phyloP scores from a whole-genome alignment of 225 moss, liverwort and hornwort genomes.

The Pseudoscleropodium purum region DNA sequence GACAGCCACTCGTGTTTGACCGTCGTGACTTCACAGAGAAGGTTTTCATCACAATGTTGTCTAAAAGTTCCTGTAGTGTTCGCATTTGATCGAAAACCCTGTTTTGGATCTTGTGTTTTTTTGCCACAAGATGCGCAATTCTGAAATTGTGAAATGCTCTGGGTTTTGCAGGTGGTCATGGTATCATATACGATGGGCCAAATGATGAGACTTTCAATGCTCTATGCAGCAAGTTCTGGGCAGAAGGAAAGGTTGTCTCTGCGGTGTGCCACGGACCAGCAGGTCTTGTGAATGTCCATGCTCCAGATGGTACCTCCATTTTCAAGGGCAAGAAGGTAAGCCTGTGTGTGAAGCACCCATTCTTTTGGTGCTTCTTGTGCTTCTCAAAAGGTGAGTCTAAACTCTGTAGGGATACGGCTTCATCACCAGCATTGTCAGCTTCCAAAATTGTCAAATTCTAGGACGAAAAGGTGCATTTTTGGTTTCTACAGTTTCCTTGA shows the following conservation, averaged over 20 bases:
- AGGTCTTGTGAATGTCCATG: slow-evolving; percentile 24
- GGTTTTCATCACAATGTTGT: no score
- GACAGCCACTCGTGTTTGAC: not conserved
- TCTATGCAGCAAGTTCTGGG: slow-evolving; percentile 50
- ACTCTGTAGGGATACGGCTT: not conserved
- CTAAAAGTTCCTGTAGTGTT: not conserved
- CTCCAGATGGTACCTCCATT: slow-evolving; percentile 60
- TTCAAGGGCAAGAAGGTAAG: slow-evolving; percentile 60
- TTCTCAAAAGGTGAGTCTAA: not conserved
- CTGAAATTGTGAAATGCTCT: not conserved
- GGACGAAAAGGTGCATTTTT: not conserved
- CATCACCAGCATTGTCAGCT: not conserved
- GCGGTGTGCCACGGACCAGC: slow-evolving; percentile 74
- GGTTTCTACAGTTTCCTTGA: not conserved
- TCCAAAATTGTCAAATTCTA: not conserved
- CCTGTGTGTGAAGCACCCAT: not conserved
- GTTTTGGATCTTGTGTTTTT: not conserved
- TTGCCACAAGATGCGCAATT: not conserved
- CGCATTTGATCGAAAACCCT: not conserved
- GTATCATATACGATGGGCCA: slow-evolving; percentile 46
- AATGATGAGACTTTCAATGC: slow-evolving; percentile 26
- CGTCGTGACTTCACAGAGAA: not conserved
- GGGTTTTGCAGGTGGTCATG: slow-evolving; percentile 58
- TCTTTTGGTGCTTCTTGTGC: not conserved
- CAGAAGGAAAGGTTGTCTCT: slow-evolving; percentile 56